A percentile compares a stretch with the other conserved stretches of the same genome.
Evolutionary conservation across 768 basidiomycete genomes (phyloP).

Genomic region (Strobilomyces echinocephalus): DNA sequence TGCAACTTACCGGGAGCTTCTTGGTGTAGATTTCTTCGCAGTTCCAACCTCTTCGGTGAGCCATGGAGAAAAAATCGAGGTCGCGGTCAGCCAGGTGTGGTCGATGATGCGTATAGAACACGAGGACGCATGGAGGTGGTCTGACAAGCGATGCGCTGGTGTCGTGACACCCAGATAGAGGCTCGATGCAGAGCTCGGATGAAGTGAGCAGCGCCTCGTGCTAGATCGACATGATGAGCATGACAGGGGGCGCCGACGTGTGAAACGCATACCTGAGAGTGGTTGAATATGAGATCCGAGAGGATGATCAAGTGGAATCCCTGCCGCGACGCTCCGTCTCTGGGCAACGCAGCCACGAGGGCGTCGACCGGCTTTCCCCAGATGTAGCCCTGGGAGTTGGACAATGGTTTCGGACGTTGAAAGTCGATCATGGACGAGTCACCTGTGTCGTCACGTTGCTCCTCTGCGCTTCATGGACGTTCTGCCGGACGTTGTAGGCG

Average conservation of each 20-base stretch:
- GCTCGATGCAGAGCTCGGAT: conserved; percentile 46
- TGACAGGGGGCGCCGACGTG: neutral
- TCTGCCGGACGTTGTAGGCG: conserved; percentile 56
- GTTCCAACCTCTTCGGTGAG: conserved; percentile 58
- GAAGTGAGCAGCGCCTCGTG: conserved; percentile 78
- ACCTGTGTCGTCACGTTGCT: conserved; percentile 32
- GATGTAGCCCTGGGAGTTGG: conserved; percentile 58
- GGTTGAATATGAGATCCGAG: conserved; percentile 93
- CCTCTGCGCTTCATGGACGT: conserved; percentile 35
- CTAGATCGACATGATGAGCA: conserved; percentile 33
- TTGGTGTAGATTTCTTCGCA: conserved; percentile 66
- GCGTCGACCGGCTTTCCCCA: conserved; percentile 61
- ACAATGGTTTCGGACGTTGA: conserved; percentile 5
- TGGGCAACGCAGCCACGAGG: conserved; percentile 28
- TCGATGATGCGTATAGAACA: conserved; percentile 87
- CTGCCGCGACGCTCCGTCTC: conserved; percentile 11
- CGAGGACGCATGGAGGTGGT: conserved; percentile 49
- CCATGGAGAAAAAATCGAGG: conserved; percentile 74
- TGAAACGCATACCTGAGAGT: conserved; percentile 63
- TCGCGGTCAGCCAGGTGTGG: conserved; percentile 81
- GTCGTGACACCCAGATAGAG: conserved; percentile 13
- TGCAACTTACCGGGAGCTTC: conserved; percentile 52
- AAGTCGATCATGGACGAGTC: conserved; percentile 23
- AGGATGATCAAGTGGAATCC: conserved; percentile 80
- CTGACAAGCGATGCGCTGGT: neutral